These are phyloP conservation scores for Laetiporus sulphureus DNA, from an alignment of 1,284 basidiomycete genomes.

Conservation along the genomic window DNA sequence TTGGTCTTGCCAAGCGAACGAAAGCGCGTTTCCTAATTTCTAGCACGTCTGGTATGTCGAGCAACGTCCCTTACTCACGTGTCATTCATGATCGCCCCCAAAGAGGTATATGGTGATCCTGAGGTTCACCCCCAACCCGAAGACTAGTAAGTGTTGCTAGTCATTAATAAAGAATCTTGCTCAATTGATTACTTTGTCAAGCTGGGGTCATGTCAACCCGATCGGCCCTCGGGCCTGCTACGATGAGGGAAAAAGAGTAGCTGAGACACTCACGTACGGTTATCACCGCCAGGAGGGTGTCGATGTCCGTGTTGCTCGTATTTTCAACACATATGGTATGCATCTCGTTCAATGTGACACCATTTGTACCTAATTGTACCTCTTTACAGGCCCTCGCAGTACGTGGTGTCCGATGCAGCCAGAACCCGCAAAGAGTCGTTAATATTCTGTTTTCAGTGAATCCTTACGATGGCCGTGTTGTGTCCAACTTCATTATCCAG, in stretches of 20 bases:
- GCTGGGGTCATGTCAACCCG: conserved; percentile 98
- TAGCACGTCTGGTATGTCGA: conserved; percentile 74
- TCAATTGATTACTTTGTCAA: conserved; percentile 24
- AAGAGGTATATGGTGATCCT: conserved; percentile 95
- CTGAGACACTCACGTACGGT: conserved; percentile 92
- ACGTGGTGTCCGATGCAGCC: no score
- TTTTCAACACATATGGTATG: conserved; percentile 86
- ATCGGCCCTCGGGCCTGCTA: conserved; percentile 97
- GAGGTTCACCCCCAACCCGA: conserved; percentile 95
- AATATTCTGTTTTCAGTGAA: conserved; percentile 63
- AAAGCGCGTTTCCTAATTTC: conserved; percentile 96
- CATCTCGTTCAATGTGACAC: neutral
- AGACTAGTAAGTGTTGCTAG: conserved; percentile 65
- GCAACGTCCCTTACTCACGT: no score
- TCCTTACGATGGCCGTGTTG: conserved; percentile 92
- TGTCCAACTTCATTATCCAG: conserved; percentile 97
- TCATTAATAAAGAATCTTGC: neutral
- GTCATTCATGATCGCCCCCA: conserved; percentile 6
- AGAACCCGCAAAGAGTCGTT: neutral
- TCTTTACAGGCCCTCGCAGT: conserved; percentile 39
- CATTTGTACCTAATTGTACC: neutral
- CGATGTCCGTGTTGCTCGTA: conserved; percentile 91
- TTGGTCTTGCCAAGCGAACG: conserved; percentile 95
- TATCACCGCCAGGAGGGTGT: conserved; percentile 93
- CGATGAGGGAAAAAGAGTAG: conserved; percentile 96